Base-by-base conservation (phyloP, 495 filamentous ascomycete genomes). In the Hypoxylon crocopeplum region DNA sequence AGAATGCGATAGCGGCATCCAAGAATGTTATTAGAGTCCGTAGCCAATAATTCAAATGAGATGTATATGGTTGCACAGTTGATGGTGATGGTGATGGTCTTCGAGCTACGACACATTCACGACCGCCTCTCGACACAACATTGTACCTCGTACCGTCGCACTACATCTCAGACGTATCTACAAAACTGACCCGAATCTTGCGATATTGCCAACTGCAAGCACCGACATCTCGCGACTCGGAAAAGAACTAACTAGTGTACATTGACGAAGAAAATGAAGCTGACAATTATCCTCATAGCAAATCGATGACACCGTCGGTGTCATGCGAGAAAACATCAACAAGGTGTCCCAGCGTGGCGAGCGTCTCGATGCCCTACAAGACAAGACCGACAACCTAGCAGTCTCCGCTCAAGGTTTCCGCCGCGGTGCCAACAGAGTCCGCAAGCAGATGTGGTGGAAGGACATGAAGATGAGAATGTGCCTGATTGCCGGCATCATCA, bases 401-500 rank as follows among this genome's bases (percentile, higher is more conserved):
- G 81, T 84, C 52, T 93, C 90, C 25, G 92, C 94, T 54, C 91
- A 95, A 74, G 90, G 90, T 44, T 98, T 98, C 84, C 91, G 93
- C 64, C 86, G 92, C 50, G 92, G 94, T 54, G 94, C 94, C 67
- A 98, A 97, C 77, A 83, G 90, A 61, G 93, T 98, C 52, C 85
- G 93, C 65, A 98, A 97, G 84, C 80, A 92, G 71, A 96, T 97
- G 79, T 82, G 81, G 81, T 83, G 79, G 79, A 82, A 83, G 84
- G 93, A 98, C 74, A 97, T 98, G 92, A 97, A 96, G 84, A 99
- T 98, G 94, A 86, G 93, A 68, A 94, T 97, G 78, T 98, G 92
- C 74, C 79, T 99, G 67, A 88, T 92, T 55, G 81, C 87, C 50
- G 93, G 90, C 55, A 88, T 98, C 74, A 87, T 97, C 66, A 79